These are phyloP conservation scores for Cordyceps javanica DNA, from an alignment of 2,329 filamentous ascomycete genomes.

Conservation along the genomic window DNA sequence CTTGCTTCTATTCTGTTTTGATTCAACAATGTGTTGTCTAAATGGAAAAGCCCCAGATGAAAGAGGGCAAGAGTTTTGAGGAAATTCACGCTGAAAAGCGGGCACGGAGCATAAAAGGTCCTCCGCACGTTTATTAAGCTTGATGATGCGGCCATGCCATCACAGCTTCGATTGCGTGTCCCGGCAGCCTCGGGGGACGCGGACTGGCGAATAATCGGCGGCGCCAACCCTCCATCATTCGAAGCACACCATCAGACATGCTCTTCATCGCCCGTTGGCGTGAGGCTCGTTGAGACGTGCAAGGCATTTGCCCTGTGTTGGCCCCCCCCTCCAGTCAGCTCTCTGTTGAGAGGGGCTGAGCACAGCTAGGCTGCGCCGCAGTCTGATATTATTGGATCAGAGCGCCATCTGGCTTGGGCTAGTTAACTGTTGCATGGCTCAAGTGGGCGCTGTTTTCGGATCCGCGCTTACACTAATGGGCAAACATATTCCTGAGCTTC, in stretches of 20 bases:
- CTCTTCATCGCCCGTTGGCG: not conserved
- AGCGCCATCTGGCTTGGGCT: not conserved
- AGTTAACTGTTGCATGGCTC: not conserved
- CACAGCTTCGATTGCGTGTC: not conserved
- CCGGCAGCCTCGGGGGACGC: not conserved
- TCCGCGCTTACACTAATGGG: not conserved
- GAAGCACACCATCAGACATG: not conserved
- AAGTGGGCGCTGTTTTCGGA: not conserved
- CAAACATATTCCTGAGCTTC: not conserved
- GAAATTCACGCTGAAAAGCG: not conserved
- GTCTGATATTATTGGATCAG: slow-evolving; percentile 3
- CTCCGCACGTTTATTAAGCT: not conserved
- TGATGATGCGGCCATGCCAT: slow-evolving; percentile 12
- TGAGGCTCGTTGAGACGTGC: not conserved
- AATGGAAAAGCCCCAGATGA: not conserved
- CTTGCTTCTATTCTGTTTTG: not conserved
- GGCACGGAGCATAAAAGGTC: not conserved
- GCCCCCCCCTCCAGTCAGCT: not conserved
- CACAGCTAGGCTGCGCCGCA: not conserved
- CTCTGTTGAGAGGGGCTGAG: not conserved
- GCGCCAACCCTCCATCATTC: not conserved
- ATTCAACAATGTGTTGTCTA: not conserved
- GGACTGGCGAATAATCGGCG: not conserved
- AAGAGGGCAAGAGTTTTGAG: not conserved
- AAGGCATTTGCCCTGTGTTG: not conserved